Base-by-base conservation (phyloP, 2,329 filamentous ascomycete genomes). In the Xylaria multiplex region DNA sequence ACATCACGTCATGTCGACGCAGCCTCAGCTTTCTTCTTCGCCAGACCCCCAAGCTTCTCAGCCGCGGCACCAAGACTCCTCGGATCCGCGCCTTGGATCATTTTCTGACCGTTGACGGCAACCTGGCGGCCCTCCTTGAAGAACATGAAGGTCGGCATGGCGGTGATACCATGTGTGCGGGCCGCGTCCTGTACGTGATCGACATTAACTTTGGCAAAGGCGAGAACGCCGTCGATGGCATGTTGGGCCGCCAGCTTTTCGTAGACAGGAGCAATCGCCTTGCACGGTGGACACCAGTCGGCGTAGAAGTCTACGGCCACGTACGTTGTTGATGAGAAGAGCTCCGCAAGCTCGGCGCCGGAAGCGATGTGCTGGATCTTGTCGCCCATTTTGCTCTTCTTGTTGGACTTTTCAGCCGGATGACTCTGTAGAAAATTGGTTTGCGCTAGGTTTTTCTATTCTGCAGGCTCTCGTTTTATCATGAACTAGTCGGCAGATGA, bases 231-330 rank as follows among this genome's bases (percentile, higher is more conserved):
- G 19, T 80, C 79, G 27, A 79, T 68, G 62, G 75, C 69, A 72
- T 80, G 76, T 46, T 77, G 70, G 54, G 75, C 75, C 52, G 86
- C 82, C 59, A 87, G 81, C 73, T 82, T 79, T 65, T 72, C 74
- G 81, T 83, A 88, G 65, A 84, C 72, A 67, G 86, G 86, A 24
- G 85, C 83, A 73, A 89, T 88, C 71, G 80, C 79, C 77, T 86
- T 86, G 84, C 87, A 89, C 32, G 86, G 87, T 45, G 81, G 82
- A 78, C 86, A 89, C 87, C 87, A 89, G 73, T 83, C 79, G 65
- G 86, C 86, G 78, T 81, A 84, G 78, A 88, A 87, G 75, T 89
- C 85, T 69, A 86, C 77, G 66, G 83, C 81, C 69, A 88, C 84
- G 77, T 83, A 85, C 53, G 80, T 82, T 54, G 80, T 85, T 9